Evolutionary conservation across 2,329 filamentous ascomycete genomes (phyloP), one percentile per base, ranked within the genome.

Genomic region (Moelleriella libera): DNA sequence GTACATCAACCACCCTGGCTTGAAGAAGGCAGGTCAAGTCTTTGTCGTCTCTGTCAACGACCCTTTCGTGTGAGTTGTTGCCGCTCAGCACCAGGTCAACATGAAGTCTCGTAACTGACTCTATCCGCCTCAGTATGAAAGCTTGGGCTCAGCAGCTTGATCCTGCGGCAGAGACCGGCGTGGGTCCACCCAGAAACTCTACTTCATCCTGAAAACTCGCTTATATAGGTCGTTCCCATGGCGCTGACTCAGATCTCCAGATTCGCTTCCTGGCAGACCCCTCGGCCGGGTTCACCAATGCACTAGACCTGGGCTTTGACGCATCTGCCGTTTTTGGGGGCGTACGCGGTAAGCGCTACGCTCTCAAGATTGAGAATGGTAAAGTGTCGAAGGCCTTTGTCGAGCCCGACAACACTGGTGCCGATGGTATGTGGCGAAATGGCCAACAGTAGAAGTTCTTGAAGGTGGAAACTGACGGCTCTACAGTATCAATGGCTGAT

Each of bases 41-140:
- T 94, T 94, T 59, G 87, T 97, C 41, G 80, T 97, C 48, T 82
- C 85, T 12, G 89, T 96, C 61, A 97, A 97, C 63, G 90, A 97
- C 63, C 79, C 88, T 21, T 96, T 96, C 63, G 89, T 95, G 85
- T 94, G 72, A 67, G 85, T 68, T 42, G 31, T 14, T 29, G 14
- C 34, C 5, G 14, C 31, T 5, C 14, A 21, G 21, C 21, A 21
- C 21, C 21, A 21, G 21, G 21, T 21, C 21, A 21, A 21, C 21
- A 21, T 21, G 21, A 21, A 21, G 21, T 21, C 21, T 21, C 21
- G 21, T 21, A 2, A 21, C 21, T 21, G 21, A 21, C 21, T 21
- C 21, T 8, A 7, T 34, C 7, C n/a, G 8, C 28, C 41, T 6
- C 43, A 92, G 87, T 43, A 95, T 89, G 77, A 94, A 94, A 67